Evolutionary conservation across 139 green algal genomes (phyloP).

Genomic region (Medakamo hakoo): DNA sequence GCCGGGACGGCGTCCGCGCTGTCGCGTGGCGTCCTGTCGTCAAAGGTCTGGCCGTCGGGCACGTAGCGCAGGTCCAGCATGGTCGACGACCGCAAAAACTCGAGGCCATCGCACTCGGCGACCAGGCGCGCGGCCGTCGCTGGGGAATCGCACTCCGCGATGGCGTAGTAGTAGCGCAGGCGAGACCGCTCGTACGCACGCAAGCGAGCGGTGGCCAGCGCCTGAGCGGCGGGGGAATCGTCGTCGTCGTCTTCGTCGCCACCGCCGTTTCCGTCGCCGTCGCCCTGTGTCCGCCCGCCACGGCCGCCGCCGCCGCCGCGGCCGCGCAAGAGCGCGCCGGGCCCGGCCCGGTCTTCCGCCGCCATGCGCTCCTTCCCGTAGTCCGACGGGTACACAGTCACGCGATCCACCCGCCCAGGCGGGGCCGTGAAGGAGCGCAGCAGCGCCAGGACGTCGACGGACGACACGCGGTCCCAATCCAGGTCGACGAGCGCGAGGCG

Average conservation of each 20-base stretch:
- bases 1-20: conserved; percentile 32
- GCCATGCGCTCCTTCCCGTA: conserved; percentile 81
- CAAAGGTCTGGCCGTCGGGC: conserved; percentile 56
- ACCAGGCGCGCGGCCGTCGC: conserved; percentile 59
- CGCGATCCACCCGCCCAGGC: conserved; percentile 14
- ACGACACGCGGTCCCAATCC: conserved; percentile 71
- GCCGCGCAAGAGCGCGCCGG: conserved; percentile 24
- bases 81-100: conserved; percentile 40
- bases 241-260: conserved; percentile 9
- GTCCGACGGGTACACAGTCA: conserved; percentile 86
- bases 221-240: conserved; percentile 2
- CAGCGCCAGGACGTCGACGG: conserved; percentile 65
- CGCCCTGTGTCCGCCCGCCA: conserved; percentile 6
- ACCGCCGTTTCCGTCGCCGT: conserved; percentile 6
- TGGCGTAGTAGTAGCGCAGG: conserved; percentile 65
- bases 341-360: conserved; percentile 59
- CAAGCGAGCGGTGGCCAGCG: conserved; percentile 45
- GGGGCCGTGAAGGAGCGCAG: conserved; percentile 59
- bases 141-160: conserved; percentile 63
- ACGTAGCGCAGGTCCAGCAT: conserved; percentile 89
- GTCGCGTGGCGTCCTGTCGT: conserved; percentile 43
- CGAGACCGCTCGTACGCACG: conserved; percentile 66
- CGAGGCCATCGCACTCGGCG: conserved; percentile 75
- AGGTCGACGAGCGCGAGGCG: conserved; percentile 76
- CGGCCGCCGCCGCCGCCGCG: conserved; percentile 2